Evolutionary conservation across 257 asterid species (phyloP).

Genomic region (Echites panduratus): DNA sequence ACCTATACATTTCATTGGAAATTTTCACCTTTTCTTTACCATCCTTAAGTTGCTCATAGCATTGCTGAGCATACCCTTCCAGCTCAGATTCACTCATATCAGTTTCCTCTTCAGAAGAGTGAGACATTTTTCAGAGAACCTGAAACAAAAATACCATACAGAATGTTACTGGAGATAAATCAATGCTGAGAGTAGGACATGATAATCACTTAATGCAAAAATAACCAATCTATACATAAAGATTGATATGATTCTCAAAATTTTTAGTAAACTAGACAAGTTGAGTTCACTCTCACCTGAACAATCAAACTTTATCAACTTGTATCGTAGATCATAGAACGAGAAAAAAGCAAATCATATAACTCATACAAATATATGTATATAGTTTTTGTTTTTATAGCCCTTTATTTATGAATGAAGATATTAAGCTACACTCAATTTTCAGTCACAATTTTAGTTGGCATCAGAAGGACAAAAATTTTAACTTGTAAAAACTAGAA

Average conservation of each 20-base stretch:
- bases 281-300: not conserved
- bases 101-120: slow-evolving; percentile 5
- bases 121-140: not conserved
- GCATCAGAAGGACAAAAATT: too few relatives aligned
- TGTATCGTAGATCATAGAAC: not conserved
- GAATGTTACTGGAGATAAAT: not conserved
- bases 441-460: not conserved
- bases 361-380: too few relatives aligned
- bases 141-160: not conserved
- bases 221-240: not conserved
- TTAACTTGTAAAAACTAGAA: too few relatives aligned
- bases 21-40: not conserved
- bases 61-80: not conserved
- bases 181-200: not conserved
- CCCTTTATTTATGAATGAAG: too few relatives aligned
- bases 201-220: not conserved
- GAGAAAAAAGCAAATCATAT: too few relatives aligned
- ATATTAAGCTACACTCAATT: not conserved
- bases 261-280: not conserved
- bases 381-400: too few relatives aligned
- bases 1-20: slow-evolving; percentile 4
- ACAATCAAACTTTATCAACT: not conserved
- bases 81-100: slow-evolving; percentile 5
- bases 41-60: slow-evolving; percentile 3
- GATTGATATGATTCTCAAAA: not conserved